A percentile compares a stretch with the other conserved stretches of the same genome.
Conservation (phyloP, 805 yeast genomes). For the Pichia deserticola region DNA sequence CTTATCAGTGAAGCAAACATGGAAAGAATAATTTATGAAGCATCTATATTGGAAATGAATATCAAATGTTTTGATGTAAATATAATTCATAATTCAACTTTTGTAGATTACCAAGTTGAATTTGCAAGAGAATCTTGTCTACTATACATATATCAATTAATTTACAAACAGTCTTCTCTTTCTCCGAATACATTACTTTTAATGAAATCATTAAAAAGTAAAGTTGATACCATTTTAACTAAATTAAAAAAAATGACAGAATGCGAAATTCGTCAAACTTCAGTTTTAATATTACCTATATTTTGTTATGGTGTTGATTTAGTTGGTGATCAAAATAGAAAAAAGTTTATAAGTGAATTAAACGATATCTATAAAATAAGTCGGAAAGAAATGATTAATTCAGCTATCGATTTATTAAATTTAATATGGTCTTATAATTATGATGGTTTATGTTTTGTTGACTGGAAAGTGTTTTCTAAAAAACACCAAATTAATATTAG, state of each 20-base stretch:
- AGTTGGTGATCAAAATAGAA: conserved; percentile 3
- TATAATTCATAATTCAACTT: not conserved
- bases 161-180: conserved; percentile 9
- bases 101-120: not conserved
- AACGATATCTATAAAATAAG: not conserved
- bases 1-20: conserved; percentile 5
- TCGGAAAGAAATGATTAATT: not conserved
- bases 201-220: conserved; percentile 5
- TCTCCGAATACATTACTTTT: conserved; percentile 14
- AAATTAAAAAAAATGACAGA: not conserved
- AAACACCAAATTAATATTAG: not conserved
- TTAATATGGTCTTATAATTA: conserved; percentile 1
- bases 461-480: conserved; percentile 8
- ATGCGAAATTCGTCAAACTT: not conserved
- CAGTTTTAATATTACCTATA: conserved; percentile 8
- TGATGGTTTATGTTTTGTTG: conserved; percentile 9
- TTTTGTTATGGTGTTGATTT: conserved; percentile 14
- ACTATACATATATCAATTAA: conserved; percentile 14
- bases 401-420: not conserved
- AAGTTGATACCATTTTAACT: not conserved
- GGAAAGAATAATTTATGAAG: conserved; percentile 7
- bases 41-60: conserved; percentile 3
- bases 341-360: conserved; percentile 3
- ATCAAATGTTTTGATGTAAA: not conserved
- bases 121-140: conserved; percentile 10